phyloP scores from a whole-genome alignment of 148 eudicot species.

The Cornus suecica region DNA sequence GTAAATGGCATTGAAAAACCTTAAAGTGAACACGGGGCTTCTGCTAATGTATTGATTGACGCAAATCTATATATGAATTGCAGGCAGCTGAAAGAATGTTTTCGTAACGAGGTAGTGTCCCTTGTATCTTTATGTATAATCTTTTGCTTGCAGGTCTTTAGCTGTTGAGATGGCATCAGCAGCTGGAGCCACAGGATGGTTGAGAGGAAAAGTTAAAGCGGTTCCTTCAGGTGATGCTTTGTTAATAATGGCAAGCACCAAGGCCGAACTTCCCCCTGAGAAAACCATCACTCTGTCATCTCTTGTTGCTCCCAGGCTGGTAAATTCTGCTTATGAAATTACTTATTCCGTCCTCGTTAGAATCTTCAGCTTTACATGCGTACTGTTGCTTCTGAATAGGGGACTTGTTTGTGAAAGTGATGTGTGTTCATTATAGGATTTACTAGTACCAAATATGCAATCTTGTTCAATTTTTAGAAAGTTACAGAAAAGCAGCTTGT shows the following conservation, averaged over 20 bases:
- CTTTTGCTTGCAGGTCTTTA: conserved; percentile 27
- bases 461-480: neutral
- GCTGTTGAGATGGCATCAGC: conserved; percentile 64
- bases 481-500: neutral
- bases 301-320: conserved; percentile 87
- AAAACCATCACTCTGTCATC: conserved; percentile 78
- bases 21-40: neutral
- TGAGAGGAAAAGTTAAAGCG: conserved; percentile 88
- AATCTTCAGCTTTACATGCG: neutral
- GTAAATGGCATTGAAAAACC: neutral
- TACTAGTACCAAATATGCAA: neutral
- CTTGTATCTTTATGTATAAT: conserved; percentile 5
- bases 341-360: neutral
- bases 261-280: conserved; percentile 76
- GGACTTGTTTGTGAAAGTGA: neutral
- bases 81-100: neutral
- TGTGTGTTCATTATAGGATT: neutral
- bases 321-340: conserved; percentile 12
- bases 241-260: conserved; percentile 68
- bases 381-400: neutral
- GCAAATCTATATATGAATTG: neutral
- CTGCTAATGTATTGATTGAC: neutral
- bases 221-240: conserved; percentile 90
- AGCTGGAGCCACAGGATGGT: conserved; percentile 58
- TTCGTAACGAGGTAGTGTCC: neutral